A percentile compares a stretch with the other conserved stretches of the same genome.
Conservation (phyloP, 768 basidiomycete species). For the Naganishia kalamii region DNA sequence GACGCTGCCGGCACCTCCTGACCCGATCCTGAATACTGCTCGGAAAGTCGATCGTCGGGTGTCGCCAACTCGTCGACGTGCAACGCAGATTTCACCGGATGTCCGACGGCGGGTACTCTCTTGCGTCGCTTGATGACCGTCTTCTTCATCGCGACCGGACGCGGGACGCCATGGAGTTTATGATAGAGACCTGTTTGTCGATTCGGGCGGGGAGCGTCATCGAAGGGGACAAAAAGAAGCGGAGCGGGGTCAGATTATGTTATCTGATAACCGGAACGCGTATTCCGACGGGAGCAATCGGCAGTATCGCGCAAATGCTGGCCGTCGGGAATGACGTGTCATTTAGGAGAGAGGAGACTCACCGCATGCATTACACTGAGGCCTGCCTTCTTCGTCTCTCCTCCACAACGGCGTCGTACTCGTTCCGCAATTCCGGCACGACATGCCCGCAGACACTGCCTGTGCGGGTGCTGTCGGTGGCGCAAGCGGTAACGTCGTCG, state of each 20-base stretch:
- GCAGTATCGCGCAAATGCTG: neutral
- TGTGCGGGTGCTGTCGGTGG: slow-evolving; percentile 31
- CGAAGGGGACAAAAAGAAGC: neutral
- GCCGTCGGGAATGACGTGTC: neutral
- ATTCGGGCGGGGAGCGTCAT: slow-evolving; percentile 25
- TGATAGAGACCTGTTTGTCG: slow-evolving; percentile 74
- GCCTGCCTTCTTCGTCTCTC: slow-evolving; percentile 50
- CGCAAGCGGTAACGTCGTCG: slow-evolving; percentile 32
- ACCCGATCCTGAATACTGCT: neutral
- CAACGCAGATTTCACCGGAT: slow-evolving; percentile 3
- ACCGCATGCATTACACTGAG: slow-evolving; percentile 53
- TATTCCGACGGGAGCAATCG: neutral
- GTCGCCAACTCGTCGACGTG: neutral
- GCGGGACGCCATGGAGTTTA: slow-evolving; percentile 93
- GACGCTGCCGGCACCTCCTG: neutral
- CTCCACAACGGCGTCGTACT: slow-evolving; percentile 52
- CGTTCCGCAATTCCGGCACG: slow-evolving; percentile 45
- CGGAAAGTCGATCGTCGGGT: slow-evolving; percentile 2
- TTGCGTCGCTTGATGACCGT: slow-evolving; percentile 97
- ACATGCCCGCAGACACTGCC: slow-evolving; percentile 44
- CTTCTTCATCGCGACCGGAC: slow-evolving; percentile 98
- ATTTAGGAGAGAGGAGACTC: slow-evolving; percentile 26
- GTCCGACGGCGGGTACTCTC: slow-evolving; percentile 74
- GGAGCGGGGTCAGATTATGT: neutral
- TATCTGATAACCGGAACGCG: slow-evolving; percentile 10